Evolutionary conservation across 2,329 filamentous ascomycete genomes (phyloP).

Genomic region (Akanthomyces lecanii): DNA sequence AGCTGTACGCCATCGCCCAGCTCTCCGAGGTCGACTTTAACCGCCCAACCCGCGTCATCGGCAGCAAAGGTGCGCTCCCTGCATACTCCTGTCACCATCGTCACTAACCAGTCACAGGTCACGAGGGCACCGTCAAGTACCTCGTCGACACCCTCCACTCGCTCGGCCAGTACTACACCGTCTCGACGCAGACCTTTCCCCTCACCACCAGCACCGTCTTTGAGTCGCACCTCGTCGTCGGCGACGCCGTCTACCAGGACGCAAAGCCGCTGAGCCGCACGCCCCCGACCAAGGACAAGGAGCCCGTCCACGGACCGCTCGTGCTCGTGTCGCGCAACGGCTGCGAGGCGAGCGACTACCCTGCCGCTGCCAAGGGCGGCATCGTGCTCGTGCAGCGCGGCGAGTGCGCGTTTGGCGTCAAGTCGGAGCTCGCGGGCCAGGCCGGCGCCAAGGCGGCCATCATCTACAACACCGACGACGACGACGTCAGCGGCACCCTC

Average conservation of each 20-base stretch:
- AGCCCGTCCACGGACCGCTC: constrained; percentile 56
- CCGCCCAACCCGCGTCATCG: constrained; percentile 68
- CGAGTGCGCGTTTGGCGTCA: constrained; percentile 65
- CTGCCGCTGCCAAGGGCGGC: constrained; percentile 52
- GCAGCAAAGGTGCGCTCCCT: constrained; percentile 51
- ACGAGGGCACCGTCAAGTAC: constrained; percentile 61
- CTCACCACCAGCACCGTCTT: constrained; percentile 58
- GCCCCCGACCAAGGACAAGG: constrained; percentile 57
- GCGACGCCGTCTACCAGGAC: constrained; percentile 44
- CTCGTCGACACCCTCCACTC: constrained; percentile 51
- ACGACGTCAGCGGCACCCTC: constrained; percentile 62
- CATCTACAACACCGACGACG: constrained; percentile 69
- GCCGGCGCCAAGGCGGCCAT: constrained; percentile 68
- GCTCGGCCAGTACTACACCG: constrained; percentile 57
- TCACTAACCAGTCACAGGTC: constrained; percentile 40
- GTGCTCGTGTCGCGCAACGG: constrained; percentile 60
- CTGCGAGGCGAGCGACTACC: constrained; percentile 61
- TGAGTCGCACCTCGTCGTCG: constrained; percentile 55
- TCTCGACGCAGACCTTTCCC: constrained; percentile 60
- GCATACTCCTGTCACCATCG: no score
- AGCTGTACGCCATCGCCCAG: constrained; percentile 60
- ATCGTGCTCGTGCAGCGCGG: constrained; percentile 71
- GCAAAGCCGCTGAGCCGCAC: constrained; percentile 61
- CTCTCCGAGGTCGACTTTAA: constrained; percentile 56
- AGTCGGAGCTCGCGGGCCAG: constrained; percentile 62